phyloP scores from a whole-genome alignment of 352 stramenopile genomes.

The Globisporangium rhizosaccharum region DNA sequence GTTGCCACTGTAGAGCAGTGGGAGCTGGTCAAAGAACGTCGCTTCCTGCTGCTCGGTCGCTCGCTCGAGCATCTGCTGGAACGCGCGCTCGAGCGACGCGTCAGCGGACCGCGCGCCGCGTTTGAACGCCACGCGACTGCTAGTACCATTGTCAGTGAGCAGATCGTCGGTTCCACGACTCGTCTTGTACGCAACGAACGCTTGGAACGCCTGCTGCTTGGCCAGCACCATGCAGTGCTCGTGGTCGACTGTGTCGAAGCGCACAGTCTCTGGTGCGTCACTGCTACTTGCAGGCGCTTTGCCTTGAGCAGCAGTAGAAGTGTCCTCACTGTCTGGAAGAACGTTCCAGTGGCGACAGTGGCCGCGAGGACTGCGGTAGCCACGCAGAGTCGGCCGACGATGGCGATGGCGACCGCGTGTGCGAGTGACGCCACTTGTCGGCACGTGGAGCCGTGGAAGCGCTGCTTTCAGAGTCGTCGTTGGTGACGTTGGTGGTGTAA shows the following conservation, averaged over 20 bases:
- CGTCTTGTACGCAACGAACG: constrained; percentile 40
- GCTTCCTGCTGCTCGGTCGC: constrained; percentile 41
- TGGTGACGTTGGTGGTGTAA: constrained; percentile 2
- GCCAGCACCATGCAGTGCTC: constrained; percentile 31
- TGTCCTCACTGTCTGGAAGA: constrained; percentile 8
- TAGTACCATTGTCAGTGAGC: constrained; percentile 10
- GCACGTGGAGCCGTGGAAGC: constrained; percentile 3
- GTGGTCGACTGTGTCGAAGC: constrained; percentile 5
- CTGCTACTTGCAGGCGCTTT: no score
- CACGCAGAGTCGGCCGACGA: constrained; percentile 16
- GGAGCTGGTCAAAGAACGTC: constrained; percentile 49
- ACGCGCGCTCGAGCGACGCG: constrained; percentile 35
- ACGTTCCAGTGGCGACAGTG: constrained; percentile 60
- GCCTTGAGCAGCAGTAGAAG: no score
- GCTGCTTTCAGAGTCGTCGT: constrained; percentile 2
- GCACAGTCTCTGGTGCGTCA: neutral
- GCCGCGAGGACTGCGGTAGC: constrained; percentile 44
- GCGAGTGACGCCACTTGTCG: neutral
- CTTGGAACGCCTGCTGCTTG: constrained; percentile 42
- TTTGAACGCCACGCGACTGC: constrained; percentile 18
- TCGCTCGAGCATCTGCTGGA: constrained; percentile 34
- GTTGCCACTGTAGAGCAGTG: constrained; percentile 46
- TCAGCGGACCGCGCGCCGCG: constrained; percentile 27
- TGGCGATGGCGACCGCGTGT: constrained; percentile 1
- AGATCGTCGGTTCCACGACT: constrained; percentile 35